Base-by-base conservation (phyloP, 2,329 filamentous ascomycete genomes). In the Pseudocercospora fuligena region DNA sequence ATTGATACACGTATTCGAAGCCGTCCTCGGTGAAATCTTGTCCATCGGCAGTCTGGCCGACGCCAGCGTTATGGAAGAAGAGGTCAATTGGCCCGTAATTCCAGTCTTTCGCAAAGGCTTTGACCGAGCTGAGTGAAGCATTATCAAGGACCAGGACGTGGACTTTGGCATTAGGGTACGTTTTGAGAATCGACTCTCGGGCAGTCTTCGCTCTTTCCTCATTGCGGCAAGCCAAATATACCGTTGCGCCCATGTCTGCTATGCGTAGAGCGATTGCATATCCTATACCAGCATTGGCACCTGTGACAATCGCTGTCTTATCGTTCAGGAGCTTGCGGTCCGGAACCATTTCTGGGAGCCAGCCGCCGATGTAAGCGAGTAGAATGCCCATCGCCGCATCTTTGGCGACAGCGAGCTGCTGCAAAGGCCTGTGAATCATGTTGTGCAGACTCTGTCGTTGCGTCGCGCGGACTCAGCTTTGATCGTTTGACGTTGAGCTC, bases 111-210 rank as follows among this genome's bases (percentile, higher is more conserved):
- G 62, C 62, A 29, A 64, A 60, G 12, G 33, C 46, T 21, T 56
- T 54, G 2, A 59, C 40, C 14, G 62, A 64, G 16, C 12, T 33
- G 4, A 64, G 36, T 1, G 62, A 64, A 11, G 53, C 33, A n/a
- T 29, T 64, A 23, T 64, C 62, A 57, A 70, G 68, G 61, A 70
- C 14, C 64, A 69, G 53, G 66, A 69, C n/a, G 59, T 77, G 75
- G 73, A 80, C 56, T 69, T 84, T 62, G 84, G 87, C 71, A 70
- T 86, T 27, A 84, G 85, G 46, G 21, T 40, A 53, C 5, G 16
- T 31, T 8, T 56, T 9, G 11, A 56, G 23, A 27, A 56, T 56
- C 12, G 51, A 56, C 27, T 56, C 51, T 33, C 51, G 51, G 2
- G 49, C 61, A 9, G 29, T 51, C 49, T 14, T 46, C 51, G 61